A percentile compares a stretch with the other conserved stretches of the same genome.
Conservation (phyloP, 1,139 yeast genomes). For the Geotrichum carabidarum region DNA sequence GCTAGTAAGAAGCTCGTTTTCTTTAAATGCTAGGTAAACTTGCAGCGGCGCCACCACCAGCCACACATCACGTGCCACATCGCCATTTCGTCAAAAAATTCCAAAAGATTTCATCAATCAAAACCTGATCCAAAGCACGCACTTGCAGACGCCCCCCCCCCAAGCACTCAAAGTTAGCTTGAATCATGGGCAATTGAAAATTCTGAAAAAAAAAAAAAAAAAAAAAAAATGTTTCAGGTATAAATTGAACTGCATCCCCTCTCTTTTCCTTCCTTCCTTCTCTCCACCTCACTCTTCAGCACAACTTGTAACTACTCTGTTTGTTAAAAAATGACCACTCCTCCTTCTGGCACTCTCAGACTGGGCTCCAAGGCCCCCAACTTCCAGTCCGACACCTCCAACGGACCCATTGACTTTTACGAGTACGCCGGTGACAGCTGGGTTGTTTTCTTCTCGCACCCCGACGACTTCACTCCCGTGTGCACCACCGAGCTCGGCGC, state of each 20-base stretch:
- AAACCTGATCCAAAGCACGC: background rate
- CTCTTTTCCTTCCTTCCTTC: background rate
- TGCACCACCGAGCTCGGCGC: conserved; percentile 90
- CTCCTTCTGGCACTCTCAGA: conserved; percentile 34
- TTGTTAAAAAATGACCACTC: conserved; percentile 19
- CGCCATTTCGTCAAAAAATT: conserved; percentile 4
- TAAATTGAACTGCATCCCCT: background rate
- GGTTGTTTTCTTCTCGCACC: conserved; percentile 79
- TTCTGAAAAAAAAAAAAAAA: no score
- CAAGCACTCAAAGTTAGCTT: background rate
- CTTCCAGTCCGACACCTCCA: conserved; percentile 67
- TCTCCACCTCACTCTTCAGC: conserved; percentile 2
- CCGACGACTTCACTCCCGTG: conserved; percentile 84
- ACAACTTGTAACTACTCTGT: background rate
- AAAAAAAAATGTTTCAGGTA: background rate
- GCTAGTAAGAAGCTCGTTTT: background rate
- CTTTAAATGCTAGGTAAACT: background rate
- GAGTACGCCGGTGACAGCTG: conserved; percentile 69
- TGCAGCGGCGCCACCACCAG: background rate
- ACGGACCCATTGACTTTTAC: conserved; percentile 71
- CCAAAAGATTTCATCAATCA: background rate
- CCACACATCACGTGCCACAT: conserved; percentile 13
- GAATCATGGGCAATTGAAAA: background rate
- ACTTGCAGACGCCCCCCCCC: background rate
- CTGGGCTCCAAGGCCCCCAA: conserved; percentile 77